These are phyloP conservation scores for Apophysomyces trapeziformis DNA, from an alignment of 371 early-diverging fungal species.

Conservation along the genomic window DNA sequence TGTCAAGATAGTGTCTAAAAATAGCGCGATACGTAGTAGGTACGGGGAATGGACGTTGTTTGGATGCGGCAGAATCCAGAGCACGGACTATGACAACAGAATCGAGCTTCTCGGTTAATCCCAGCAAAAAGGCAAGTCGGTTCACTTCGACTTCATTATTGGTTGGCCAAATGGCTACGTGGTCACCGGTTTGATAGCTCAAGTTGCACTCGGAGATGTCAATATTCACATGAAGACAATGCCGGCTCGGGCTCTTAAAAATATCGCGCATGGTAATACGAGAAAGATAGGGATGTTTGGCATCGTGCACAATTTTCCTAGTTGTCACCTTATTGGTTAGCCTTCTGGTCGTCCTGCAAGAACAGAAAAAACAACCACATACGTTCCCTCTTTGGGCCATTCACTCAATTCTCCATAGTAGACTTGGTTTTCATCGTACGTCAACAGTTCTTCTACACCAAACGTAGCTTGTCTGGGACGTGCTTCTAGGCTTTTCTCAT, in stretches of 20 bases:
- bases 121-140: conserved; percentile 67
- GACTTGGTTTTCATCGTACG: conserved; percentile 43
- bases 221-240: conserved; percentile 92
- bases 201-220: conserved; percentile 83
- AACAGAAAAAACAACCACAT: conserved; percentile 24
- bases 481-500: conserved; percentile 46
- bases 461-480: conserved; percentile 52
- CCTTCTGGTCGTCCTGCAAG: neutral
- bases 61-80: conserved; percentile 70
- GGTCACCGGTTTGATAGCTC: conserved; percentile 92
- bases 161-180: conserved; percentile 90
- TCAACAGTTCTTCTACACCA: conserved; percentile 46
- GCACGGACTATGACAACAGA: conserved; percentile 64
- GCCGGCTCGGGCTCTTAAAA: conserved; percentile 71
- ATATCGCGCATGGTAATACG: conserved; percentile 69
- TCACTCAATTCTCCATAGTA: conserved; percentile 69
- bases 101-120: conserved; percentile 69
- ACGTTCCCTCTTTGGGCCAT: conserved; percentile 39
- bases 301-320: conserved; percentile 63
- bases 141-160: conserved; percentile 82
- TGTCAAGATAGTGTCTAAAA: conserved; percentile 91
- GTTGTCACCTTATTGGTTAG: neutral
- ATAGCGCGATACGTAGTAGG: conserved; percentile 87
- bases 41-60: conserved; percentile 83
- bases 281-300: conserved; percentile 83